Base-by-base conservation (phyloP, 2,329 filamentous ascomycete species). In the Aureobasidium uvarum region DNA sequence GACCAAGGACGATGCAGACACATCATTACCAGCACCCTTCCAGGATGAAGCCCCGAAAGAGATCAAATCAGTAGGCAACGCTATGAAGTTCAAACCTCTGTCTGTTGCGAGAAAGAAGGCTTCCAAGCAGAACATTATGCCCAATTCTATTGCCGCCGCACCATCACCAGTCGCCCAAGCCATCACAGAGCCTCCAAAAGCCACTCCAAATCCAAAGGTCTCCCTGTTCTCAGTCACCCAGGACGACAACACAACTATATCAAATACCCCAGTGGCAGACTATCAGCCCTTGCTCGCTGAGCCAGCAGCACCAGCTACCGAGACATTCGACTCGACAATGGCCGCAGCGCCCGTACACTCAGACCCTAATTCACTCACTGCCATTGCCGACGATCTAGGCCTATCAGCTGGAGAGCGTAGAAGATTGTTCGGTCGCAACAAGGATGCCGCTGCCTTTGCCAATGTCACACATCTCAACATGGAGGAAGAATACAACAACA, bases 391-490 rank as follows among this genome's bases (percentile, higher is more conserved):
- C 65, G 88, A 91, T 68, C 84, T 97, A 45, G 90, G 95, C 69
- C 85, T 97, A 16, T 90, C 91, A 3, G 85, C 87, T 5, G 83
- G 90, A 0, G 88, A 91, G 69, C 84, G 88, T 46, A 88, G 94
- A 48, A 92, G 96, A 74, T 85, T 98, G 3, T 94, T 98, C 73
- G 94, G 94, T 1, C 89, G 93, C 5, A 69, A 72, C 50, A 62
- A 65, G 11, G 33, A 60, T n/a, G 52, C 59, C 3, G 36, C 66
- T 23, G 59, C 67, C 2, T 81, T 81, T 2, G 81, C 85, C n/a
- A 87, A 85, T 50, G 84, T 96, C 43, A 84, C 93, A 68, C 92
- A 89, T 72, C 96, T 97, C 83, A 91, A 96, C 78, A 93, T 92
- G 69, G 92, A 96, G 74, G 80, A 82, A 66, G 93, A 97, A 78